These are phyloP conservation scores for Septoria petroselini DNA, from an alignment of 2,329 filamentous ascomycete species.

Conservation along the genomic window DNA sequence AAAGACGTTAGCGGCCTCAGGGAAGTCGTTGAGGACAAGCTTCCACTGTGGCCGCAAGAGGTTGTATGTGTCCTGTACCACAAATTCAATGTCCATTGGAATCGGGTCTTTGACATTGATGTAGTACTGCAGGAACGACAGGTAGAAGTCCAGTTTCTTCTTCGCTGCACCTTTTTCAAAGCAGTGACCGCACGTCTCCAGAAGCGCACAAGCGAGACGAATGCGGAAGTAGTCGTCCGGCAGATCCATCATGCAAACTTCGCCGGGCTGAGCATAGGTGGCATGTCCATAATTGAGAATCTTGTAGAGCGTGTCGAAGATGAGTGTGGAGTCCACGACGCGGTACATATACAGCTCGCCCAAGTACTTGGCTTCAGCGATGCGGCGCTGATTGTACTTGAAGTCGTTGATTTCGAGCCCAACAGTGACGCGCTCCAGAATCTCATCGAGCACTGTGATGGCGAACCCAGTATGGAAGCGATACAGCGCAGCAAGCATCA, in stretches of 20 bases:
- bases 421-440: constrained; percentile 81
- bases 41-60: constrained; percentile 90
- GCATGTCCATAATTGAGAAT: constrained; percentile 89
- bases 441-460: constrained; percentile 84
- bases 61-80: constrained; percentile 87
- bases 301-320: constrained; percentile 94
- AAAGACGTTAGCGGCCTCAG: constrained; percentile 81
- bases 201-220: constrained; percentile 78
- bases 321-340: constrained; percentile 89
- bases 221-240: constrained; percentile 97
- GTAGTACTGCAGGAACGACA: constrained; percentile 97
- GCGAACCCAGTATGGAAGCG: constrained; percentile 90
- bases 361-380: constrained; percentile 94
- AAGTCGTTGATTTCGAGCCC: constrained; percentile 96
- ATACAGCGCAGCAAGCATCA: constrained; percentile 82
- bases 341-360: constrained; percentile 97
- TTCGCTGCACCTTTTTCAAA: constrained; percentile 90
- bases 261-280: constrained; percentile 72
- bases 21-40: constrained; percentile 65
- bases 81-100: constrained; percentile 96
- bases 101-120: constrained; percentile 83
- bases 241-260: constrained; percentile 73
- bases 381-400: constrained; percentile 90
- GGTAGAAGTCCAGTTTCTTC: constrained; percentile 96
- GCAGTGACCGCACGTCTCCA: constrained; percentile 94